Evolutionary conservation across 1,139 yeast genomes (phyloP).

Genomic region (Dujonia santamariae): DNA sequence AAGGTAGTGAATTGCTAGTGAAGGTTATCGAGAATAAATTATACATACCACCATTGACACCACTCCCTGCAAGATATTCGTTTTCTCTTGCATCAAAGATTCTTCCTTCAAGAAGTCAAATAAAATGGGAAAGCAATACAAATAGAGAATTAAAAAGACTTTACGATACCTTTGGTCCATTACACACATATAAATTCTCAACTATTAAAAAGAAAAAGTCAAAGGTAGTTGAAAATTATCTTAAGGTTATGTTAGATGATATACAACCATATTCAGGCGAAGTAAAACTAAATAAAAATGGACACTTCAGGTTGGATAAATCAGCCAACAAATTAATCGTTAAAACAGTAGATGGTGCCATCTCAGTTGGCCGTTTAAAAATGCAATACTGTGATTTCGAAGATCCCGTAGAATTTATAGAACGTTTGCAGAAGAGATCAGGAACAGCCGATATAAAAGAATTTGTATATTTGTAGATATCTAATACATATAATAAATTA

Average conservation of each 20-base stretch:
- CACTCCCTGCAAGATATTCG: constrained; percentile 16
- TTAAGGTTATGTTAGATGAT: constrained; percentile 2
- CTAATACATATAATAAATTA: neutral
- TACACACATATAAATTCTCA: constrained; percentile 46
- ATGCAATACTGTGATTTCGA: constrained; percentile 56
- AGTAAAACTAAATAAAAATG: constrained; percentile 23
- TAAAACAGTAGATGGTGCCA: constrained; percentile 40
- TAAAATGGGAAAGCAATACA: constrained; percentile 43
- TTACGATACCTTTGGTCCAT: constrained; percentile 56
- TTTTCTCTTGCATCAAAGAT: constrained; percentile 62
- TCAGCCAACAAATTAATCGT: constrained; percentile 26
- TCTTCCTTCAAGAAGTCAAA: constrained; percentile 32
- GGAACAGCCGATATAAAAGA: constrained; percentile 23
- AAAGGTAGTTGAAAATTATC: constrained; percentile 10
- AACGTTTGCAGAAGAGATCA: constrained; percentile 41
- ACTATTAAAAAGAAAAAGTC: constrained; percentile 24
- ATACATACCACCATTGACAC: constrained; percentile 18
- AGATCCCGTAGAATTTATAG: constrained; percentile 37
- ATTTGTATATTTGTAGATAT: constrained; percentile 2
- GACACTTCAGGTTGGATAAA: constrained; percentile 36
- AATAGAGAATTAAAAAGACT: constrained; percentile 41
- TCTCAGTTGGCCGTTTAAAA: constrained; percentile 38
- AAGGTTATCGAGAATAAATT: constrained; percentile 36
- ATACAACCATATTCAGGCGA: neutral
- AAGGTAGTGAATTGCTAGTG: constrained; percentile 60